phyloP scores from a whole-genome alignment of 768 basidiomycete genomes.

The Russula lepida region DNA sequence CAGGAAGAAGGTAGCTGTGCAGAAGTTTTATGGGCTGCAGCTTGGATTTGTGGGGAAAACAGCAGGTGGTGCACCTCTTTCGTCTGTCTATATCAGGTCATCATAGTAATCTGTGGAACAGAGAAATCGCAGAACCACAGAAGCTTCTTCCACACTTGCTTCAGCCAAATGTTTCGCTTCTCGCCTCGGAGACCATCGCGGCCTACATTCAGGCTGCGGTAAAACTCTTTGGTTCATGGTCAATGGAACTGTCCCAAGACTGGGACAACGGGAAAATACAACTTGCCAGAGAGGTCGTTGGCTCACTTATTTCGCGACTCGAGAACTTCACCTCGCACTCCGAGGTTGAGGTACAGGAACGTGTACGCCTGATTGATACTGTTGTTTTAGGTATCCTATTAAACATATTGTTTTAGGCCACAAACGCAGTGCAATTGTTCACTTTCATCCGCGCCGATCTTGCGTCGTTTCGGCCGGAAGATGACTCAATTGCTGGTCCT shows the following conservation, averaged over 20 bases:
- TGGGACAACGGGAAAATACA: constrained; percentile 72
- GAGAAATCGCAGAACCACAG: constrained; percentile 72
- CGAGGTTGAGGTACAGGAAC: constrained; percentile 87
- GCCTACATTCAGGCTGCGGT: constrained; percentile 75
- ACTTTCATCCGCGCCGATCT: constrained; percentile 71
- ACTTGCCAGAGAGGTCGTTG: constrained; percentile 56
- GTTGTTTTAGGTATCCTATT: not conserved
- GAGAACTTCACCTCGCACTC: constrained; percentile 48
- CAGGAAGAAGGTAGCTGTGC: constrained; percentile 66
- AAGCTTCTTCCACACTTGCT: constrained; percentile 65
- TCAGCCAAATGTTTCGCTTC: constrained; percentile 45
- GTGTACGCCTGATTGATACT: constrained; percentile 44
- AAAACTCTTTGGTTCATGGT: constrained; percentile 86
- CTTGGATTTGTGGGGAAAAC: constrained; percentile 96
- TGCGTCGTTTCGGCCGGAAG: constrained; percentile 39
- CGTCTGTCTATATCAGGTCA: not conserved
- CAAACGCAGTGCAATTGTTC: constrained; percentile 68
- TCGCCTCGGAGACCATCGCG: constrained; percentile 58
- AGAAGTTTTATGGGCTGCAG: constrained; percentile 87
- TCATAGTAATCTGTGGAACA: constrained; percentile 25
- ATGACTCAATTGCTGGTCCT: constrained; percentile 30
- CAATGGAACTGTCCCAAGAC: constrained; percentile 58
- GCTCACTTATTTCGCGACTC: constrained; percentile 51
- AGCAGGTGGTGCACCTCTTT: constrained; percentile 46
- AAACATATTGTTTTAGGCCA: constrained; percentile 45